Evolutionary conservation across 306 rosid genomes (phyloP), one percentile per base, ranked within the genome.

Genomic region (Fagus crenata): DNA sequence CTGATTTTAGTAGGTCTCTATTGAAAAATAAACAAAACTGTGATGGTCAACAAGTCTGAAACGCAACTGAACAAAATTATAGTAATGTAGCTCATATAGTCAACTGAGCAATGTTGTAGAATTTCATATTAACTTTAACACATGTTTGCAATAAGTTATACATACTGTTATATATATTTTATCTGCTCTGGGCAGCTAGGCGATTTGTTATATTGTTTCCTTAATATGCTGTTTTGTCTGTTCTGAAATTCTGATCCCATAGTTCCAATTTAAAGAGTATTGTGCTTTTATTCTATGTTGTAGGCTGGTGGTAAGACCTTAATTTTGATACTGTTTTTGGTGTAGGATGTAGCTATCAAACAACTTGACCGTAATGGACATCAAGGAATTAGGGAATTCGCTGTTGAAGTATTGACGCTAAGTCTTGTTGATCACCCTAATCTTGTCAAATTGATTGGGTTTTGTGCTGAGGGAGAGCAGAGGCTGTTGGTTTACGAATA

Each of bases 401-500:
- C 81, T 4, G 89, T 89, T 40, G 99, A 95, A 87, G 92, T 95
- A 36, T 56, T 81, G 86, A 90, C 96, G 2, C 81, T 95, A 78
- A 84, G 96, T 80, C 76, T 77, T 28, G 93, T 90, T n/a, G 85
- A 88, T 74, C 96, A 95, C 76, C 82, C 89, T 32, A 95, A 92
- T 82, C 95, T 95, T 49, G 95, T 95, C 37, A 89, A 88, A 43
- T 78, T 95, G 85, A 77, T 90, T 35, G 99, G 97, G 22, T 95
- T 84, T 81, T 92, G 98, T 78, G 91, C 90, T 2, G 92, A 89
- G 83, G 93, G 93, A 71, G 89, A 85, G 51, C 93, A 92, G 67
- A 86, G 93, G 72, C 86, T 95, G 58, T 75, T 94, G 88, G 97
- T 92, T 79, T 93, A 94, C 14, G 98, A 94, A 77, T 92, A 86